A percentile compares a stretch with the other conserved stretches of the same genome.
Evolutionary conservation across 163 green algal genomes (phyloP).

Genomic region (Scenedesmus sp.): DNA sequence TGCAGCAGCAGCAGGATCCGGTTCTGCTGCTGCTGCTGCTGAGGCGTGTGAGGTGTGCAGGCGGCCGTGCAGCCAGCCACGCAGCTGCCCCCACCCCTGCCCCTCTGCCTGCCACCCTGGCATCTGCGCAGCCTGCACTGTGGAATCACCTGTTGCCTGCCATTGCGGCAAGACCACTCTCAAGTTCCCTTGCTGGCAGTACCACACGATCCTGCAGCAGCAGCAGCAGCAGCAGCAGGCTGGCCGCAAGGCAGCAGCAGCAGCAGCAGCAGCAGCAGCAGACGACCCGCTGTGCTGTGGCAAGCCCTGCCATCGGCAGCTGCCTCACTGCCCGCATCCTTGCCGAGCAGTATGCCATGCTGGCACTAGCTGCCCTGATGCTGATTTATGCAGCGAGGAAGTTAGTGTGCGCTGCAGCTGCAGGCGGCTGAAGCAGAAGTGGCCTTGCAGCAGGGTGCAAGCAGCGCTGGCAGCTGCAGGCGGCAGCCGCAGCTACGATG

Average conservation of each 20-base stretch:
- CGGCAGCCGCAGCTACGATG: slow-evolving; percentile 59
- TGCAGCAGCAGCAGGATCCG: not conserved
- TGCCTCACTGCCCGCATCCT: slow-evolving; percentile 77
- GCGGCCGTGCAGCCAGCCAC: slow-evolving; percentile 62
- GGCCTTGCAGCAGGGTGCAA: slow-evolving; percentile 73
- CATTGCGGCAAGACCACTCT: slow-evolving; percentile 82
- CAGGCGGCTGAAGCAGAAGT: slow-evolving; percentile 75
- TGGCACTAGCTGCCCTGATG: slow-evolving; percentile 64
- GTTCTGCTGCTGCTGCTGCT: not conserved
- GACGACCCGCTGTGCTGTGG: slow-evolving; percentile 67
- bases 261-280: slow-evolving; percentile 7
- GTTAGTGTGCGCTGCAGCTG: slow-evolving; percentile 80
- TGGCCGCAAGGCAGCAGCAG: not conserved
- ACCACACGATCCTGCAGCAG: slow-evolving; percentile 6
- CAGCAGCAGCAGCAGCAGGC: slow-evolving; percentile 19
- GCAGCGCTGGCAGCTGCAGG: slow-evolving; percentile 52
- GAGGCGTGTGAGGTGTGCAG: slow-evolving; percentile 70
- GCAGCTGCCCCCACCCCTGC: slow-evolving; percentile 79
- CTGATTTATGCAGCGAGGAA: slow-evolving; percentile 67
- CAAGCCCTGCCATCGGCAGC: slow-evolving; percentile 77
- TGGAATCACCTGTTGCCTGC: slow-evolving; percentile 59
- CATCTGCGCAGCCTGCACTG: slow-evolving; percentile 60
- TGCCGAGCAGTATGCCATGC: slow-evolving; percentile 76
- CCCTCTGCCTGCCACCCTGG: slow-evolving; percentile 74
- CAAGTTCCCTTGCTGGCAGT: slow-evolving; percentile 63